Conservation (phyloP, 2,329 filamentous ascomycete species). For the Leptographium radiaticola region DNA sequence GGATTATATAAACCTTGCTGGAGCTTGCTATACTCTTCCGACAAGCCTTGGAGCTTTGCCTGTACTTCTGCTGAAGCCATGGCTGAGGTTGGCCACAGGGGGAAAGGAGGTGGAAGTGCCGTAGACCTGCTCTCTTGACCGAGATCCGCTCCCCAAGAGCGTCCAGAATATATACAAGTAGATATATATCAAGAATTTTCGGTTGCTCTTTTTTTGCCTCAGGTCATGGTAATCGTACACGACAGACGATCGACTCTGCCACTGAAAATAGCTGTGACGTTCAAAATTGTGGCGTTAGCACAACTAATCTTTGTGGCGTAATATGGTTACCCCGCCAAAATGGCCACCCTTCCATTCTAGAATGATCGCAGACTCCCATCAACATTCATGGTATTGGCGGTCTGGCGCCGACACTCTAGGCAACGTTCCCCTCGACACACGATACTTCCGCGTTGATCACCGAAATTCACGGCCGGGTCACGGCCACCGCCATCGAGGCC, state of each 20-base stretch:
- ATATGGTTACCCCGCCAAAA: constrained; percentile 26
- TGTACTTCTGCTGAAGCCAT: constrained; percentile 48
- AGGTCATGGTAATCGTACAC: too few relatives aligned
- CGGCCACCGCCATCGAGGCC: background rate
- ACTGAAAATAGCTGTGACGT: background rate
- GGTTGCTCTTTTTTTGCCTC: too few relatives aligned
- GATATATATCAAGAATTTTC: too few relatives aligned
- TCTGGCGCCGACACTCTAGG: background rate
- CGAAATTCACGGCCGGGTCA: too few relatives aligned
- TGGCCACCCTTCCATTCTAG: background rate
- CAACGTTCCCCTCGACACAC: too few relatives aligned
- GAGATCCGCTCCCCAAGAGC: too few relatives aligned
- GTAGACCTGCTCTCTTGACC: too few relatives aligned
- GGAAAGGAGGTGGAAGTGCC: too few relatives aligned
- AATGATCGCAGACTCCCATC: background rate
- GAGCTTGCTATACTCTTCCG: constrained; percentile 76
- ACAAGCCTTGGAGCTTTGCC: constrained; percentile 66
- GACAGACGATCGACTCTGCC: too few relatives aligned
- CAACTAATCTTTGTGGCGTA: constrained; percentile 2
- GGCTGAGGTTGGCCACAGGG: background rate
- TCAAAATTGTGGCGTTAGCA: background rate
- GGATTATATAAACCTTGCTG: constrained; percentile 51
- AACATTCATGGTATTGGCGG: background rate
- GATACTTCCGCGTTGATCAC: too few relatives aligned
- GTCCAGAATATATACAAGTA: too few relatives aligned